A percentile compares a stretch with the other conserved stretches of the same genome.
Evolutionary conservation across 176 grass and related monocot genomes (phyloP).

Genomic region (Aegilops speltoides): DNA sequence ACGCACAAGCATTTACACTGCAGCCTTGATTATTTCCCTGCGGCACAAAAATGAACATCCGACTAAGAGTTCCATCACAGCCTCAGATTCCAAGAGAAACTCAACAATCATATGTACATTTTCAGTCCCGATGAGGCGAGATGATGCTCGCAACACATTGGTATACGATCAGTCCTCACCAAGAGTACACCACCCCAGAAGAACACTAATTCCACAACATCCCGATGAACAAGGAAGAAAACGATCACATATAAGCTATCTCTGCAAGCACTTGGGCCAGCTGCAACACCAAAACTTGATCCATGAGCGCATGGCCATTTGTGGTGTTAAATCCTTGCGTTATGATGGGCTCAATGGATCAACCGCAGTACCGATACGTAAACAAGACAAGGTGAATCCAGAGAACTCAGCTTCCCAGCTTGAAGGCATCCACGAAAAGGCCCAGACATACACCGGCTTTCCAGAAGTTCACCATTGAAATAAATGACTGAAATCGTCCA

Average conservation of each 20-base stretch:
- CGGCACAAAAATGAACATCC: not conserved
- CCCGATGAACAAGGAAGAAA: not conserved
- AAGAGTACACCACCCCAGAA: not conserved
- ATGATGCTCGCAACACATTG: not conserved
- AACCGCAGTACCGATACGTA: not conserved
- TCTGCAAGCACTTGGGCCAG: not conserved
- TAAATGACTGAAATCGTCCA: slow-evolving; percentile 55
- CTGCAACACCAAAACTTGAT: not conserved
- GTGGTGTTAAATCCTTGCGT: not conserved
- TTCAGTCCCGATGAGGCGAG: no score
- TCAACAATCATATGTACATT: not conserved
- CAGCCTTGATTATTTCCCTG: not conserved
- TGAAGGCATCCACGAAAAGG: slow-evolving; percentile 95
- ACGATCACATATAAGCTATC: not conserved
- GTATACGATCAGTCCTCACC: not conserved
- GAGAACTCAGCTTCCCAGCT: slow-evolving; percentile 71
- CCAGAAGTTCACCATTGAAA: slow-evolving; percentile 87
- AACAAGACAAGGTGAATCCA: not conserved
- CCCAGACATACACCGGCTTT: slow-evolving; percentile 88
- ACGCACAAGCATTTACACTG: not conserved
- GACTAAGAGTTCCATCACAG: not conserved
- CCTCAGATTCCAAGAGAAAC: not conserved
- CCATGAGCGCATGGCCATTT: not conserved
- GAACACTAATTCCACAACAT: not conserved
- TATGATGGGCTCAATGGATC: not conserved